Evolutionary conservation across 2,329 filamentous ascomycete genomes (phyloP).

Genomic region (Sporothrix brasiliensis): DNA sequence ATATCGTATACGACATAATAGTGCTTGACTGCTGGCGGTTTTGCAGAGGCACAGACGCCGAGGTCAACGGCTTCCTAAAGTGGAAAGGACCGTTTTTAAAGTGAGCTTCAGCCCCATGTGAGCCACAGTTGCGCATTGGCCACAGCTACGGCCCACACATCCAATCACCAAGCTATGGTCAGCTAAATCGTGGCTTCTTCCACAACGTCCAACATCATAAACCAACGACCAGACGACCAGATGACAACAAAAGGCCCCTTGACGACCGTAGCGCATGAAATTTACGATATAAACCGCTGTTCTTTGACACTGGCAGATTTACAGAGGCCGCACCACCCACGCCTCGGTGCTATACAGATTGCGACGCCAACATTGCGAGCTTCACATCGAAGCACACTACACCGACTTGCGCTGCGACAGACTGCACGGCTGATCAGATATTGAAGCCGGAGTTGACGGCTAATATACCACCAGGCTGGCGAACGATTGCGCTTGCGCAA

Average conservation of each 20-base stretch:
- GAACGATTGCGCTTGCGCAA: not conserved
- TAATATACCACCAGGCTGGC: not conserved
- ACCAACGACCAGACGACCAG: slow-evolving; percentile 11
- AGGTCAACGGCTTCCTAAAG: not conserved
- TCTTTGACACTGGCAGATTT: too few species aligned
- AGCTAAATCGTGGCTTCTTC: slow-evolving; percentile 24
- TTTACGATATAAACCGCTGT: not conserved
- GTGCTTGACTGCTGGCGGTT: not conserved
- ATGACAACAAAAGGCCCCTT: not conserved
- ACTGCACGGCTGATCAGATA: not conserved
- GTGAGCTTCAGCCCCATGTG: slow-evolving; percentile 12
- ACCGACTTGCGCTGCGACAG: not conserved
- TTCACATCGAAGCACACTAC: not conserved
- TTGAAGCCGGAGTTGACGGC: not conserved
- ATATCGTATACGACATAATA: not conserved
- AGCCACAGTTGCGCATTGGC: not conserved
- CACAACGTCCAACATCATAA: not conserved
- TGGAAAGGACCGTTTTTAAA: not conserved
- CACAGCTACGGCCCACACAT: not conserved
- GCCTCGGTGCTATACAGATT: not conserved
- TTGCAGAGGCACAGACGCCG: too few species aligned
- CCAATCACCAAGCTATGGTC: not conserved
- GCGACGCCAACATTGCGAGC: not conserved
- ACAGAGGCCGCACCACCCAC: not conserved
- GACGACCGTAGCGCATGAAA: not conserved